Evolutionary conservation across 441 rosid genomes (phyloP), one percentile per base, ranked within the genome.

Genomic region (Lepidium campestre): DNA sequence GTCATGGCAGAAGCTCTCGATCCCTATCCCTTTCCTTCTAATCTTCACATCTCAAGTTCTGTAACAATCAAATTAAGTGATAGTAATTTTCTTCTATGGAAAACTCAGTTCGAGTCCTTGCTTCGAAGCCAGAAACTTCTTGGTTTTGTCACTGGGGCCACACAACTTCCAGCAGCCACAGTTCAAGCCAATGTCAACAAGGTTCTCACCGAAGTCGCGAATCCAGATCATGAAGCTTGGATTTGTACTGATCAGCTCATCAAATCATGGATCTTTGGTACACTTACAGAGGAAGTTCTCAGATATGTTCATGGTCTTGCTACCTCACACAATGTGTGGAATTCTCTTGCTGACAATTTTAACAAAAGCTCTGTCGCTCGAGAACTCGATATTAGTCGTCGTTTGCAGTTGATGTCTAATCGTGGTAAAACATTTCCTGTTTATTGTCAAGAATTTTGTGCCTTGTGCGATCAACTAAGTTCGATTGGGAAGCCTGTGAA

Each of bases 351-450:
- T 0, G 25, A 39, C 0, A 63, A 49, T 0, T 63, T 7, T n/a
- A 63, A 63, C 49, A 49, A 39, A 0, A 23, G 58, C 7, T 63
- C 13, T 1, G 2, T 63, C 0, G 12, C 36, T 0, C 6, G 27
- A 0, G 58, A 48, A 13, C 49, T 63, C 17, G 48, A 49, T 0
- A 15, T 63, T 0, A 6, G 19, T 0, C 32, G 47, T 0, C 9
- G 20, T 0, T 5, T 53, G 0, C 41, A 53, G 7, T 10, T 53
- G 0, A 0, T 32, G 7, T 0, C 40, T 1, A 15, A 31, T 0
- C 1, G 2, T 0, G 15, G 10, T 4, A 53, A 32, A 17, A n/a
- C 9, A 0, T 34, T 46, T 0, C 0, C 1, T 0, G 1, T 1
- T 0, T 46, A 46, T 0, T 20, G 2, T 20, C 32, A 7, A 0